Base-by-base conservation (phyloP, 495 filamentous ascomycete genomes). In the Neurospora sp. region DNA sequence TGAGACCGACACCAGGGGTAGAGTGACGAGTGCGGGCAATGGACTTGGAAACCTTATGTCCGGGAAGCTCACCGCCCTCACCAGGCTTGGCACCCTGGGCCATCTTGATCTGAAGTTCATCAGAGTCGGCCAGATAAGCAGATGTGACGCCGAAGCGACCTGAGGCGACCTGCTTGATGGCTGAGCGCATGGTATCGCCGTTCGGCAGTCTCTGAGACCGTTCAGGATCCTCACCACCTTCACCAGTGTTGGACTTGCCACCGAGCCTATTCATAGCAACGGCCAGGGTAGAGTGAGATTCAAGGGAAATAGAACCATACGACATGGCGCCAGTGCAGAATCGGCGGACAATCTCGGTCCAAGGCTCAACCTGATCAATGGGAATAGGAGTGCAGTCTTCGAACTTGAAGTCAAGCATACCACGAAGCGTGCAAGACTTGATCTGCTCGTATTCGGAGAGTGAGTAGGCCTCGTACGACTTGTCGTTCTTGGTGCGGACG, bases 31-130 rank as follows among this genome's bases (percentile, higher is more conserved):
- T 99, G 75, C 91, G 92, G 73, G 94, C 96, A 79, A 99, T 99
- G 39, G 96, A 92, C 76, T 94, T 93, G 37, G 97, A 96, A 8
- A 99, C 96, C 84, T 99, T 99, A 86, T 98, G 94, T 39, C 96
- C 96, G 40, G 96, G 96, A 74, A 99, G 89, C 81, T 99, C 96
- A 87, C 96, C 96, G 85, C 96, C 96, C 82, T 99, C 96, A 79
- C 96, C 96, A 74, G 96, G 96, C 88, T 99, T 99, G 70, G 96
- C 96, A 78, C 96, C 96, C 84, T 99, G 96, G 11, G 96, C 96
- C 96, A 99, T 99, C 88, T 99, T 99, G 87, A 99, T 99, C 84
- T 99, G 96, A 42, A 99, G 86, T 84, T 99, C 95, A 81, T 99
- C 96, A 16, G 96, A 93, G 81, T 99, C 96, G 48, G 96, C 94